phyloP scores from a whole-genome alignment of 2,329 filamentous ascomycete species.

The Colletotrichum costaricense region DNA sequence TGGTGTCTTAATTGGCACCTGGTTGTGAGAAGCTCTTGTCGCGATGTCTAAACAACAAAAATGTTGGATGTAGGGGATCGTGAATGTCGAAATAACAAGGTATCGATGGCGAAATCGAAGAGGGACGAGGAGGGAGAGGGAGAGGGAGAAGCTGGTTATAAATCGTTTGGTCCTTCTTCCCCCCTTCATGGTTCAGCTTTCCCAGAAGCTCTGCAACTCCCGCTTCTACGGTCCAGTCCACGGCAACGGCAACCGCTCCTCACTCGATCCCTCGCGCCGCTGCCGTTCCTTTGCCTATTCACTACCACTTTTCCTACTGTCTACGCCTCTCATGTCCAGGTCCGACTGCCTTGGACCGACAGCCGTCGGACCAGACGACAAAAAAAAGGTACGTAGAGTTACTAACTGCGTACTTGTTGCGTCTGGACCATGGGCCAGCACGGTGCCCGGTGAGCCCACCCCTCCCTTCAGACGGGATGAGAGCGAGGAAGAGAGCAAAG shows the following conservation, averaged over 20 bases:
- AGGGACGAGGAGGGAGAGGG: conserved; percentile 7
- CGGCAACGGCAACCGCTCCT: conserved; percentile 4
- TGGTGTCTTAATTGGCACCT: not conserved
- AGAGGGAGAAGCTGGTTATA: conserved; percentile 24
- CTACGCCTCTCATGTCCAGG: not conserved
- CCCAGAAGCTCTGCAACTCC: conserved; percentile 36
- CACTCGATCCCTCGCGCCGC: not conserved
- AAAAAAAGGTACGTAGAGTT: conserved; percentile 31
- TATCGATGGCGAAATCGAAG: conserved; percentile 32
- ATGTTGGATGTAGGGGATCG: conserved; percentile 16
- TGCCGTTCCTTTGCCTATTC: conserved; percentile 14
- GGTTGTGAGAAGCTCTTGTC: conserved; percentile 36
- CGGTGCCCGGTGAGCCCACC: conserved; percentile 9
- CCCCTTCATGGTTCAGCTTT: conserved; percentile 19
- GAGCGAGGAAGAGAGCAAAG: not conserved
- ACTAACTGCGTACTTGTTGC: conserved; percentile 18
- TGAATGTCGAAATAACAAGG: conserved; percentile 34
- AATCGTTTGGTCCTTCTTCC: conserved; percentile 24
- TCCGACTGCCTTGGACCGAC: conserved; percentile 35
- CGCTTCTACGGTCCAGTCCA: not conserved
- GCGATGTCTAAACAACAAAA: conserved; percentile 24
- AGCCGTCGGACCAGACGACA: conserved; percentile 11
- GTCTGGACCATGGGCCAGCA: conserved; percentile 13
- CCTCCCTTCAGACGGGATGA: conserved; percentile 22
- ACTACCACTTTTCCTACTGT: conserved; percentile 9